Conservation (phyloP, 108 stramenopile species). For the Fistulifera solaris region DNA sequence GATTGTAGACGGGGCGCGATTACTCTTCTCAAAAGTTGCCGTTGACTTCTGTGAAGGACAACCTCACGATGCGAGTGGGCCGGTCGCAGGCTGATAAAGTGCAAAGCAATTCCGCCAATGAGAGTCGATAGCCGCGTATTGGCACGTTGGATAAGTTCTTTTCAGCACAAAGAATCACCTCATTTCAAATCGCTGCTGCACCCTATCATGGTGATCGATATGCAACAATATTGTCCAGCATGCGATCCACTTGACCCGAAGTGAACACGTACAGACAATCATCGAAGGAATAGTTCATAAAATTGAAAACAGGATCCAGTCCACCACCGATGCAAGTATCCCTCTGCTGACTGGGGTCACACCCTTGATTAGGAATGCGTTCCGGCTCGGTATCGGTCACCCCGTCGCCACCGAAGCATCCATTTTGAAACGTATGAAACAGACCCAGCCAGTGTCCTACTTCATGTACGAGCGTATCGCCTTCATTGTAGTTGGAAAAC, state of each 20-base stretch:
- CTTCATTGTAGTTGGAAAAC: too few relatives aligned
- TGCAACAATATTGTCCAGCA: background rate
- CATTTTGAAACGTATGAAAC: constrained; percentile 19
- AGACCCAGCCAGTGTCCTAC: constrained; percentile 38
- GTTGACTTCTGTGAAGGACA: too few relatives aligned
- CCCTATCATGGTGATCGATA: too few relatives aligned
- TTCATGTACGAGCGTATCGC: constrained; percentile 18
- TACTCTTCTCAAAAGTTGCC: too few relatives aligned
- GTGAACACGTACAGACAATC: background rate
- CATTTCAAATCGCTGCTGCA: too few relatives aligned
- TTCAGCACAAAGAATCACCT: too few relatives aligned
- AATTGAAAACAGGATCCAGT: background rate
- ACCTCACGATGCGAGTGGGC: too few relatives aligned
- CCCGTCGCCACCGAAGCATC: constrained; percentile 10
- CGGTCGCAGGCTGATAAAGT: too few relatives aligned
- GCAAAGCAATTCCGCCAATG: too few relatives aligned
- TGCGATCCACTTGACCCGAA: constrained; percentile 1
- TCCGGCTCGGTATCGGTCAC: constrained; percentile 15
- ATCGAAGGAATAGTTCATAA: background rate
- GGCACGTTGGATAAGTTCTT: too few relatives aligned
- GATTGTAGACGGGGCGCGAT: too few relatives aligned
- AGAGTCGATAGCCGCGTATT: too few relatives aligned
- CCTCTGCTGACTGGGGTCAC: background rate
- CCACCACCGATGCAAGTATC: background rate
- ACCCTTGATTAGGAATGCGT: background rate